Percentiles rank a stretch among this genome's conserved stretches.
These are phyloP conservation scores for Salix udensis DNA, from an alignment of 345 rosid species.

Conservation along the genomic window DNA sequence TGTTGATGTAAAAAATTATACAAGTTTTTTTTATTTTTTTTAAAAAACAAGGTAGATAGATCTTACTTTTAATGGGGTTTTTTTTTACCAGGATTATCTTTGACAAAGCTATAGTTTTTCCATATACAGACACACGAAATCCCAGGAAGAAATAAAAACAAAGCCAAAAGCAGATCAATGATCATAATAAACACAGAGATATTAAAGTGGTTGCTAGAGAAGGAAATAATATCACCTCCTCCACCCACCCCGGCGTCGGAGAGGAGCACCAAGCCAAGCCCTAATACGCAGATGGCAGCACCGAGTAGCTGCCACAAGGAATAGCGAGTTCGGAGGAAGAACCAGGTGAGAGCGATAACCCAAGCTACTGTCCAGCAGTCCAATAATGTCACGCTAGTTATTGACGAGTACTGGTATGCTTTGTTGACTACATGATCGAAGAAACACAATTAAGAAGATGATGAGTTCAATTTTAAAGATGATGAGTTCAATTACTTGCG, in stretches of 20 bases:
- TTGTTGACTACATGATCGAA: constrained; percentile 41
- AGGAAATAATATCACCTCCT: constrained; percentile 37
- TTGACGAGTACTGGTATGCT: constrained; percentile 60
- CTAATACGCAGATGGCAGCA: constrained; percentile 46
- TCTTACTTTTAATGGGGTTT: no score
- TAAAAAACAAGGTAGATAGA: no score
- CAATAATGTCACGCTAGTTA: constrained; percentile 58
- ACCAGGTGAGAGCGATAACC: constrained; percentile 51
- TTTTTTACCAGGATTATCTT: no score
- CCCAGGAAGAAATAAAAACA: neutral
- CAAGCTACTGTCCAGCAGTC: constrained; percentile 54
- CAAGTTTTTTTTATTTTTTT: no score
- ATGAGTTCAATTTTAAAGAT: no score
- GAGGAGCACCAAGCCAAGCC: constrained; percentile 55
- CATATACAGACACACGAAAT: neutral
- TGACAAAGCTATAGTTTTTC: no score
- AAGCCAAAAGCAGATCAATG: neutral
- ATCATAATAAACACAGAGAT: no score
- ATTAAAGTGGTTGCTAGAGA: neutral
- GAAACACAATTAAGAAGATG: constrained; percentile 1
- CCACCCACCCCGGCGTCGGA: constrained; percentile 59
- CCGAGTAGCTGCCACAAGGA: constrained; percentile 51
- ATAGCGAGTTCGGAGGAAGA: constrained; percentile 49
- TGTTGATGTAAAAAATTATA: no score
- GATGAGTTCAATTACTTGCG: no score